A percentile compares a stretch with the other conserved stretches of the same genome.
phyloP scores from a whole-genome alignment of 306 rosid species.

The Cucumis melo region DNA sequence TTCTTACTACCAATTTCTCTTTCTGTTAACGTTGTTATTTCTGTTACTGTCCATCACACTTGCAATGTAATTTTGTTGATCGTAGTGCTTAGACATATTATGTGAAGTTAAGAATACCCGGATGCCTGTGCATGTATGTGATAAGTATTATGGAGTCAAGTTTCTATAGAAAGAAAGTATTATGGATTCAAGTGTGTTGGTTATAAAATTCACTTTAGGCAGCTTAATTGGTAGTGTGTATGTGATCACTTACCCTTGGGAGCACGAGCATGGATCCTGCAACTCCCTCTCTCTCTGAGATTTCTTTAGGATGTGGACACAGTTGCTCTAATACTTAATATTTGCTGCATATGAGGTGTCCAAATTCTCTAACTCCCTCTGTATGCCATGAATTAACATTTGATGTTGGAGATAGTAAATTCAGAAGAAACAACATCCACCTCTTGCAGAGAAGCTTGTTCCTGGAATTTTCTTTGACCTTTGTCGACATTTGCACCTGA shows the following conservation, averaged over 20 bases:
- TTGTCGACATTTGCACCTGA: constrained; percentile 23
- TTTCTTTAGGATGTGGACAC: not conserved
- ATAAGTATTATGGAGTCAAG: not conserved
- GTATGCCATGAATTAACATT: not conserved
- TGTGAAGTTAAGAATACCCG: not conserved
- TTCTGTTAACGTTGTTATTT: not conserved
- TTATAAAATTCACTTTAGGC: not conserved
- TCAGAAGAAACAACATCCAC: not conserved
- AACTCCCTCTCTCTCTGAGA: not conserved
- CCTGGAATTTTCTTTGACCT: constrained; percentile 23
- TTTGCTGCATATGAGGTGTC: not conserved
- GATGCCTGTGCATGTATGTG: not conserved
- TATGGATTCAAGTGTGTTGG: not conserved
- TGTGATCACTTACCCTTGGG: not conserved
- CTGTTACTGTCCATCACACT: not conserved
- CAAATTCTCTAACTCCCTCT: not conserved
- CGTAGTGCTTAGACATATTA: not conserved
- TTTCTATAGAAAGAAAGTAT: not conserved
- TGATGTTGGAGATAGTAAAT: not conserved
- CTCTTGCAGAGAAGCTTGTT: constrained; percentile 18
- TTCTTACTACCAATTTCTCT: not conserved
- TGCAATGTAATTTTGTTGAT: not conserved
- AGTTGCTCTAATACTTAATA: not conserved
- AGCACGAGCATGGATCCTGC: not conserved
- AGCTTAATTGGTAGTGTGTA: not conserved